Base-by-base conservation (phyloP, 2,329 filamentous ascomycete genomes). In the Penicillium sp. region DNA sequence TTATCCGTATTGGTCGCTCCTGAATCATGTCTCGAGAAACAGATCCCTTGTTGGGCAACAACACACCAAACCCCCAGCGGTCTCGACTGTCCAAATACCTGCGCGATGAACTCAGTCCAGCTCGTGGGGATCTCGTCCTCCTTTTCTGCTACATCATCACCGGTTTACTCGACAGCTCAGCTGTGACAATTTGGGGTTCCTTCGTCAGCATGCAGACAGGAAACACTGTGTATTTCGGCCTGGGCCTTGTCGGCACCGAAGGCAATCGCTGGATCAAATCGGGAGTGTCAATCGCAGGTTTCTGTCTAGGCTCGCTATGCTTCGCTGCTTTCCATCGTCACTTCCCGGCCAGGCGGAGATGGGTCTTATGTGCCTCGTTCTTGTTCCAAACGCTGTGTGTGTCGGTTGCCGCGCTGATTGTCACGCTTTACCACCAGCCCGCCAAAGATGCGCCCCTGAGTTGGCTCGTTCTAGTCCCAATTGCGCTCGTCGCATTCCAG, bases 201-300 rank as follows among this genome's bases (percentile, higher is more conserved):
- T 92, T 92, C 60, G 87, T 89, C 34, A 88, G 84, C 60, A 91
- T 91, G 87, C 88, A 91, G 64, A 91, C 87, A 28, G 87, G 86
- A 81, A 92, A 92, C 68, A 90, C 88, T 4, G 81, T 92, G 40
- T 92, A 89, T 65, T 75, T 90, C 12, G 88, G 87, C 8, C 78
- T 91, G 2, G 88, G 88, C 2, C 73, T 90, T n/a, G 52, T 60
- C 12, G 65, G 64, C 3, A 77, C 81, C 8, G 79, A 80, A 0
- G 66, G 62, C 3, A 72, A 72, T 11, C 78, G 84, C 41, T 88
- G 84, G 83, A 78, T 86, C 63, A 88, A 88, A 57, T 87, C 87
- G 0, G 77, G 79, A n/a, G 79, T 80, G 8, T 89, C 87, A 0
- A 83, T 92, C 18, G 69, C 73, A 25, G 82, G 76, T 54, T 92